Percentiles rank a stretch among this genome's conserved stretches.
Conservation (phyloP, 805 yeast genomes). For the Sugiyamaella lignohabitans region DNA sequence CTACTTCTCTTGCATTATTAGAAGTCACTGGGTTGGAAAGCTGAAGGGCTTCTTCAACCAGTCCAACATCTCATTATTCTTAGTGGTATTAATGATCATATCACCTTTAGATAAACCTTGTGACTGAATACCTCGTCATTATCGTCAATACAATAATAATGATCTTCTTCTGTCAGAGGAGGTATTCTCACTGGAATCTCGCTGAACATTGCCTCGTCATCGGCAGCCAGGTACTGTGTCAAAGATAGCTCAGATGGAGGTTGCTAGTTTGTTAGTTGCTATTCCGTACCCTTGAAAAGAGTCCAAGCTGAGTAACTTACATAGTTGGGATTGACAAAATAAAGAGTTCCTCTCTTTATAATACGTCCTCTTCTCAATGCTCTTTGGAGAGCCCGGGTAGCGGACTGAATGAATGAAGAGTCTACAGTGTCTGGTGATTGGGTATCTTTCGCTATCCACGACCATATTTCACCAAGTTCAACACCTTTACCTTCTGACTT, state of each 20-base stretch:
- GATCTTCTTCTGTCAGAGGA: slow-evolving; percentile 29
- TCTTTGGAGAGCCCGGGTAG: slow-evolving; percentile 34
- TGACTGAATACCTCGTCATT: slow-evolving; percentile 34
- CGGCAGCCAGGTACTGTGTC: slow-evolving; percentile 30
- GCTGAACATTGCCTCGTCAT: slow-evolving; percentile 33
- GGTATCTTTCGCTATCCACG: slow-evolving; percentile 26
- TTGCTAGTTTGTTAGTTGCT: slow-evolving; percentile 22
- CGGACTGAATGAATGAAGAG: slow-evolving; percentile 31
- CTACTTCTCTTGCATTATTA: not conserved
- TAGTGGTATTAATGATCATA: not conserved
- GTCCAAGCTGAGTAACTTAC: not conserved
- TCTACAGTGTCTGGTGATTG: slow-evolving; percentile 24
- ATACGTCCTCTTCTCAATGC: slow-evolving; percentile 33
- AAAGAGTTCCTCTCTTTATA: slow-evolving; percentile 26
- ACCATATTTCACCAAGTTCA: slow-evolving; percentile 23
- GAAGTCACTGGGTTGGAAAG: too few species aligned
- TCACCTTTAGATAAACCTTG: slow-evolving; percentile 10
- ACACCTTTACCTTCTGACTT: slow-evolving; percentile 28
- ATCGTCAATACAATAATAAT: slow-evolving; percentile 29
- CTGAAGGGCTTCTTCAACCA: too few species aligned
- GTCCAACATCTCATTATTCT: too few species aligned
- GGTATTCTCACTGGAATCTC: slow-evolving; percentile 32
- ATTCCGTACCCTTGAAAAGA: not conserved
- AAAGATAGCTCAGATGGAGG: slow-evolving; percentile 30
- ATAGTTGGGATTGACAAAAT: slow-evolving; percentile 25